A percentile compares a stretch with the other conserved stretches of the same genome.
Conservation (phyloP, 805 yeast genomes). For the Monosporozyma solicola region DNA sequence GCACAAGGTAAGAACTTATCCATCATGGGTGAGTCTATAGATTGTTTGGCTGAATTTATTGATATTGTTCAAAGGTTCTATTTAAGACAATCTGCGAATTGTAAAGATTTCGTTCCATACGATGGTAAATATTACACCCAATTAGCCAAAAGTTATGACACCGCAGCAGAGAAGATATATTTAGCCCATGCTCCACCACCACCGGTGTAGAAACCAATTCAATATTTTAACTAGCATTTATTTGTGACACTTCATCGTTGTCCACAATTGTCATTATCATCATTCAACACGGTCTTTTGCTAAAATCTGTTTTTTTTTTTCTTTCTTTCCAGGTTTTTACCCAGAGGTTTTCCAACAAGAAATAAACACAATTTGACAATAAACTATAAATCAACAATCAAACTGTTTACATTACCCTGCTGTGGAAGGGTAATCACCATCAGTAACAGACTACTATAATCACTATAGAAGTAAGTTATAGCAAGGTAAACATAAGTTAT, state of each 20-base stretch:
- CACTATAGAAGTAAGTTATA: not conserved
- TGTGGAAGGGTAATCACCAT: conserved; percentile 2
- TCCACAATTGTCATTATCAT: not conserved
- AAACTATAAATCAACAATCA: not conserved
- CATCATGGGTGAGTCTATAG: conserved; percentile 36
- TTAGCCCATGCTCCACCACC: conserved; percentile 30
- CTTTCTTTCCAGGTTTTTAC: not conserved
- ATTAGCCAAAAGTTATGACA: conserved; percentile 18
- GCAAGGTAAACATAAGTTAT: not conserved
- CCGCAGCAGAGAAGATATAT: conserved; percentile 25
- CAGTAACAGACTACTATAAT: not conserved
- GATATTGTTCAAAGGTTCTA: conserved; percentile 24
- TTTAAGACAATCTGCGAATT: conserved; percentile 17
- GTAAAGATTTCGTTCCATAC: conserved; percentile 18
- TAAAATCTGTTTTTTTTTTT: not conserved
- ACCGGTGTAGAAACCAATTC: not conserved
- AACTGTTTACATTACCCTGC: conserved; percentile 3
- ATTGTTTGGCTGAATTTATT: conserved; percentile 32
- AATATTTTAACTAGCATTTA: not conserved
- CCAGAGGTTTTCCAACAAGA: not conserved
- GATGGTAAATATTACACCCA: conserved; percentile 17
- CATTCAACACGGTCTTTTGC: not conserved
- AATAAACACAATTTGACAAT: conserved; percentile 1
- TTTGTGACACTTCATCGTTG: not conserved
- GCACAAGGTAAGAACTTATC: conserved; percentile 31